Conservation (phyloP, 2,329 filamentous ascomycete species). For the Alternaria novae-zelandiae region DNA sequence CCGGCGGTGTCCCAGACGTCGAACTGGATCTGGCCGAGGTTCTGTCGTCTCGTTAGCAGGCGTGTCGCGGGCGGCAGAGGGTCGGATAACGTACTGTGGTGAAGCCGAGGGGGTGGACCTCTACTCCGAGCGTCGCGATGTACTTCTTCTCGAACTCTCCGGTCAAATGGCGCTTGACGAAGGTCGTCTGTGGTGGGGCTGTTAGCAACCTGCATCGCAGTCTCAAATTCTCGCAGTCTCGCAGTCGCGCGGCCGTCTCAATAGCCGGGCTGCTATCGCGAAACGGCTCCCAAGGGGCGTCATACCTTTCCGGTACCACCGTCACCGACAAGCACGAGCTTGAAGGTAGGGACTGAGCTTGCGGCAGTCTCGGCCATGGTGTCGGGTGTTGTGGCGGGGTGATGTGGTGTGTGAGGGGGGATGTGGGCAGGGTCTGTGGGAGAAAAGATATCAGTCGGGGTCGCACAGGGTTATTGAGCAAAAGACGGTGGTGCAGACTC, state of each 20-base stretch:
- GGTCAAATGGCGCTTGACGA: conserved; percentile 99
- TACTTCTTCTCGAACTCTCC: conserved; percentile 99
- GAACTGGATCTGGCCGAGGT: conserved; percentile 96
- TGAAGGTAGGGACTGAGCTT: conserved; percentile 79
- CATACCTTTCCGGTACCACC: conserved; percentile 99
- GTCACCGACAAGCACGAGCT: conserved; percentile 99
- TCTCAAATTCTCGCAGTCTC: neutral
- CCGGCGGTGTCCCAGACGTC: conserved; percentile 99
- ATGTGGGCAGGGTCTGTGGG: conserved; percentile 34
- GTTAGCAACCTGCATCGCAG: conserved; percentile 29
- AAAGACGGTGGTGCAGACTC: conserved; percentile 24
- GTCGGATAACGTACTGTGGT: conserved; percentile 76
- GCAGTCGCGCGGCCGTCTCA: neutral
- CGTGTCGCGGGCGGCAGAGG: conserved; percentile 5
- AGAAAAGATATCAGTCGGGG: conserved; percentile 22
- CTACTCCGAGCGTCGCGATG: conserved; percentile 98
- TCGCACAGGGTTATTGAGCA: conserved; percentile 15
- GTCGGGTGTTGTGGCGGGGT: conserved; percentile 43
- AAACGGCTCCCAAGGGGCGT: neutral
- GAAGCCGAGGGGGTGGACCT: conserved; percentile 98
- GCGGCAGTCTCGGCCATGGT: conserved; percentile 65
- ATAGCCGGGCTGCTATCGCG: neutral
- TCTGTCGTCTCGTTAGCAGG: conserved; percentile 57
- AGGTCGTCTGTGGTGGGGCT: conserved; percentile 77
- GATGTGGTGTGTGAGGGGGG: conserved; percentile 19